Evolutionary conservation across 2,329 filamentous ascomycete species (phyloP).

Genomic region (Shiraia bambusicola): DNA sequence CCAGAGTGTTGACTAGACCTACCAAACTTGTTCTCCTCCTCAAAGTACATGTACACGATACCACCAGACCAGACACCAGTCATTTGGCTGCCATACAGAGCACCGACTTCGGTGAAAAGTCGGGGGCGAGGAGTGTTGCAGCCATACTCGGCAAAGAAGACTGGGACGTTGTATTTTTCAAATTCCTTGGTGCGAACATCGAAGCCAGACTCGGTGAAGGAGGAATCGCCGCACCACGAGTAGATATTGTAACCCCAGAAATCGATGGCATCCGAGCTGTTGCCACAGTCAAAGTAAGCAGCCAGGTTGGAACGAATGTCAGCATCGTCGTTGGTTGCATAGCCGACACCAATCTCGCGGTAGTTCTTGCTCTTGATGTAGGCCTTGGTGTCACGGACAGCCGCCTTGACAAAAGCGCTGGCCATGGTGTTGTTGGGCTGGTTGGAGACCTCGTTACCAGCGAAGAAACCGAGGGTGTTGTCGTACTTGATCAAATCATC

Average conservation of each 20-base stretch:
- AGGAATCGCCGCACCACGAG: conserved; percentile 93
- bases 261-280: conserved; percentile 68
- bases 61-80: conserved; percentile 86
- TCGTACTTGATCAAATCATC: conserved; percentile 79
- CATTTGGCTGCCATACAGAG: conserved; percentile 81
- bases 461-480: conserved; percentile 97
- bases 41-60: conserved; percentile 98
- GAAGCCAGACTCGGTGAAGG: conserved; percentile 76
- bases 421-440: conserved; percentile 82
- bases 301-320: conserved; percentile 79
- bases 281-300: conserved; percentile 92
- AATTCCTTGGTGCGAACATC: conserved; percentile 83
- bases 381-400: conserved; percentile 91
- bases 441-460: conserved; percentile 96
- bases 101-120: conserved; percentile 79
- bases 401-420: conserved; percentile 94
- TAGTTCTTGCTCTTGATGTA: conserved; percentile 83
- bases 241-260: conserved; percentile 99
- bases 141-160: conserved; percentile 84
- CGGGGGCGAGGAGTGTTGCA: conserved; percentile 78
- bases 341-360: conserved; percentile 83
- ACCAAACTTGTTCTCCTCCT: conserved; percentile 89
- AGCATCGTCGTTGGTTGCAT: conserved; percentile 91
- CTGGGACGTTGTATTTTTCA: conserved; percentile 82
- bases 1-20: conserved; percentile 24